Evolutionary conservation across 2,329 filamentous ascomycete species (phyloP), one percentile per base, ranked within the genome.

Genomic region (Arthrobotrys megalospora): DNA sequence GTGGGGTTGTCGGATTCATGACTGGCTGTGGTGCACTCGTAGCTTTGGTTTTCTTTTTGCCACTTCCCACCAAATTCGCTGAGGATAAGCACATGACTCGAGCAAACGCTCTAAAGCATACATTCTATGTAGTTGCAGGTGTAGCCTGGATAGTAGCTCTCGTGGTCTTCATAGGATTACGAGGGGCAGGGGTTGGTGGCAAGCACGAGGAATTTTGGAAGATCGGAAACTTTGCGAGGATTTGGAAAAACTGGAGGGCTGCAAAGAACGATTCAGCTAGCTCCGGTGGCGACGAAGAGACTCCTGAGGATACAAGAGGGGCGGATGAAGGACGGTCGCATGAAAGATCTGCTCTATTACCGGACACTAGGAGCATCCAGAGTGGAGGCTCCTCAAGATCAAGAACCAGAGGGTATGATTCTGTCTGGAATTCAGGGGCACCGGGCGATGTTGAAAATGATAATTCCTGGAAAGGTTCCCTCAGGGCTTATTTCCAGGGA

Each of bases 21-120:
- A 97, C 96, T 6, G 96, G 96, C 24, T 93, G 93, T 82, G 96
- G 96, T 77, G 96, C 96, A 12, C 87, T 99, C 4, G 88, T 99
- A 3, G 94, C 96, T 10, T 86, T 99, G 34, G 85, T 87, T 0
- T 82, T 96, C 38, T 98, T 99, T 83, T 87, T 99, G 12, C 96
- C 95, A 5, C 88, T 99, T 16, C 96, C 96, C 0, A 91, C 93
- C 1, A 88, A 88, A 38, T 96, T 98, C 82, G 88, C 88, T 28
- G 89, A 91, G 82, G 87, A 90, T 32, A 87, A 90, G 47, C 93
- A 91, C n/a, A 87, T 92, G 8, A 91, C 91, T 0, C 90, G 92
- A 19, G 90, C 89, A 0, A 86, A 92, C 80, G 93, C 95, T 1
- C 90, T 99, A 8, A 90, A 90, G 32, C 89, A 92, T 82, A 94